phyloP scores from a whole-genome alignment of 2,329 filamentous ascomycete species.

The Metarhizium anisopliae region DNA sequence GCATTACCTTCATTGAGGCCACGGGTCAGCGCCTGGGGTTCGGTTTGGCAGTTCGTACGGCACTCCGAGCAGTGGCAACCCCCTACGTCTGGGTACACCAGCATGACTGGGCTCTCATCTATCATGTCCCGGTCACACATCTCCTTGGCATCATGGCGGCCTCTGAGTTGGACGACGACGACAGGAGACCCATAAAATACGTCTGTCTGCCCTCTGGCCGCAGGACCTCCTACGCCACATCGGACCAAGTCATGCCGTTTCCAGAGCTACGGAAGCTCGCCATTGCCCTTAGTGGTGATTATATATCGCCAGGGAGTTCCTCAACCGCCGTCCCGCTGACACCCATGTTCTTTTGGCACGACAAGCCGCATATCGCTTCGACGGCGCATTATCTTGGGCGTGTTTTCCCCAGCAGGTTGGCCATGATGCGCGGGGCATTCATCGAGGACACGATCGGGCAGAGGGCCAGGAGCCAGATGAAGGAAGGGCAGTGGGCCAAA shows the following conservation, averaged over 20 bases:
- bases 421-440: constrained; percentile 42
- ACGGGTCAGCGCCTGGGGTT: constrained; percentile 39
- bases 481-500: constrained; percentile 38
- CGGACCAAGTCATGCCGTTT: constrained; percentile 34
- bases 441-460: constrained; percentile 50
- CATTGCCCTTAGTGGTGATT: constrained; percentile 30
- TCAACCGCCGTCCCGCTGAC: constrained; percentile 33
- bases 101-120: constrained; percentile 44
- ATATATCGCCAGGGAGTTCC: constrained; percentile 10
- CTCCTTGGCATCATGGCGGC: constrained; percentile 37
- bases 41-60: constrained; percentile 43
- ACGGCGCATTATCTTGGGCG: constrained; percentile 38
- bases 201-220: constrained; percentile 43
- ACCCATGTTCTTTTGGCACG: constrained; percentile 50
- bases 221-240: constrained; percentile 41
- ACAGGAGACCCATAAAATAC: constrained; percentile 33
- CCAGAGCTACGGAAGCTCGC: constrained; percentile 33
- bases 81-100: constrained; percentile 50
- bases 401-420: constrained; percentile 40
- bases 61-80: constrained; percentile 35
- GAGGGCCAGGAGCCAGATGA: constrained; percentile 46
- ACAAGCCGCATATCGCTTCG: constrained; percentile 45
- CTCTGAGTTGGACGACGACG: neutral
- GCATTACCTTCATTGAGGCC: constrained; percentile 40
- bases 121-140: constrained; percentile 32